Evolutionary conservation across 345 rosid genomes (phyloP).

Genomic region (Psidium friedrichsthalianum): DNA sequence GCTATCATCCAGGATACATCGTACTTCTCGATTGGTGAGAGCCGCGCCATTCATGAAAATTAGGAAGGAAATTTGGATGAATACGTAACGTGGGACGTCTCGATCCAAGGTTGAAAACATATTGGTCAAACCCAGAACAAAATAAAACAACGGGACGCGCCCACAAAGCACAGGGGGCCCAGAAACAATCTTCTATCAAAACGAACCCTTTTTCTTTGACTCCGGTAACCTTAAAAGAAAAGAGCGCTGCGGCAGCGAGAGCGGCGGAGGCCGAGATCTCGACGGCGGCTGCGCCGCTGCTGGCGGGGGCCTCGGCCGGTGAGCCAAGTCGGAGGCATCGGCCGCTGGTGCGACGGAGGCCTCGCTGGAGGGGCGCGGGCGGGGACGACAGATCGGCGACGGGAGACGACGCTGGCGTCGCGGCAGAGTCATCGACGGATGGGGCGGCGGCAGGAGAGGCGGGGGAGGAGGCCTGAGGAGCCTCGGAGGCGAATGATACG

Average conservation of each 20-base stretch:
- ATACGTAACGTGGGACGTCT: not conserved
- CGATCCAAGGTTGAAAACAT: not conserved
- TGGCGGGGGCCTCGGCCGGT: not conserved
- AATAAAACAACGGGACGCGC: not conserved
- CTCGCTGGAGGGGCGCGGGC: not conserved
- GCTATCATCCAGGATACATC: not conserved
- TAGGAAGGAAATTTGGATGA: not conserved
- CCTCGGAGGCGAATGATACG: not conserved
- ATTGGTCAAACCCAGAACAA: not conserved
- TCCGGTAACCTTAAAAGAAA: not conserved
- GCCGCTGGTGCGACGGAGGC: not conserved
- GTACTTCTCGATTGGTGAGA: too few species aligned
- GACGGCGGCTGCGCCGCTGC: not conserved
- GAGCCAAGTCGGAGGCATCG: not conserved
- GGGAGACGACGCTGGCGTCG: not conserved
- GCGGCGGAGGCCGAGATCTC: not conserved
- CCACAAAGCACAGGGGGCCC: not conserved
- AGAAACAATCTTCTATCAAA: not conserved
- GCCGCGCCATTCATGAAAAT: not conserved
- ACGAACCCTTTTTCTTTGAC: not conserved
- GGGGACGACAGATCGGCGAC: not conserved
- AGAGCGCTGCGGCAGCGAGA: not conserved
- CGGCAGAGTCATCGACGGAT: not conserved
- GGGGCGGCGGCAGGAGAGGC: not conserved
- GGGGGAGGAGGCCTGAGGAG: not conserved